Evolutionary conservation across 805 yeast genomes (phyloP).

Genomic region (Candida takata): DNA sequence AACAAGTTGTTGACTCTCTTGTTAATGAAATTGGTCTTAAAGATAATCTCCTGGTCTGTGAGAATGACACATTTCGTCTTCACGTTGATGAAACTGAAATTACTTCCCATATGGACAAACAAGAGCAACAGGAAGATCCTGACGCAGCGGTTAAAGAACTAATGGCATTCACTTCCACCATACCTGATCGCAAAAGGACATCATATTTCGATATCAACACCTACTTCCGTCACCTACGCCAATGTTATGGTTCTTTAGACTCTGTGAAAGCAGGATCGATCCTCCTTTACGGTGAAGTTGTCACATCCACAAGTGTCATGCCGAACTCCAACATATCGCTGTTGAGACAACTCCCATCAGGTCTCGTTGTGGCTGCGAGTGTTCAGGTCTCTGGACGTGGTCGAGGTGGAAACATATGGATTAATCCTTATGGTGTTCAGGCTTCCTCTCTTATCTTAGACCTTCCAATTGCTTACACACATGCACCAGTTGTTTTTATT

Average conservation of each 20-base stretch:
- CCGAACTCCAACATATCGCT: slow-evolving; percentile 65
- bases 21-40: slow-evolving; percentile 29
- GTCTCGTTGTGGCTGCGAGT: slow-evolving; percentile 61
- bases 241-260: slow-evolving; percentile 25
- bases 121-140: slow-evolving; percentile 43
- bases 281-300: slow-evolving; percentile 76
- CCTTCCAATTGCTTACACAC: slow-evolving; percentile 36
- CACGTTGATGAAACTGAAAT: slow-evolving; percentile 29
- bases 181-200: slow-evolving; percentile 49
- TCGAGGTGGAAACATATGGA: slow-evolving; percentile 92
- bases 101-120: slow-evolving; percentile 21
- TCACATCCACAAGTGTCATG: slow-evolving; percentile 79
- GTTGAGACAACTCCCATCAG: slow-evolving; percentile 58
- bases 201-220: slow-evolving; percentile 64
- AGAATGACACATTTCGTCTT: slow-evolving; percentile 48
- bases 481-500: slow-evolving; percentile 67
- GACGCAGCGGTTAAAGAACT: slow-evolving; percentile 51
- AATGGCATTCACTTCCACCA: slow-evolving; percentile 34
- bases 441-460: slow-evolving; percentile 71
- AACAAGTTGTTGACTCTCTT: slow-evolving; percentile 22
- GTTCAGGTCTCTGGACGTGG: slow-evolving; percentile 90
- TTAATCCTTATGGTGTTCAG: slow-evolving; percentile 86
- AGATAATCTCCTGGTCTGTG: slow-evolving; percentile 39
- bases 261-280: slow-evolving; percentile 47
- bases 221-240: slow-evolving; percentile 43